A percentile compares a stretch with the other conserved stretches of the same genome.
phyloP scores from a whole-genome alignment of 805 yeast species.

The Komagataella pastoris region DNA sequence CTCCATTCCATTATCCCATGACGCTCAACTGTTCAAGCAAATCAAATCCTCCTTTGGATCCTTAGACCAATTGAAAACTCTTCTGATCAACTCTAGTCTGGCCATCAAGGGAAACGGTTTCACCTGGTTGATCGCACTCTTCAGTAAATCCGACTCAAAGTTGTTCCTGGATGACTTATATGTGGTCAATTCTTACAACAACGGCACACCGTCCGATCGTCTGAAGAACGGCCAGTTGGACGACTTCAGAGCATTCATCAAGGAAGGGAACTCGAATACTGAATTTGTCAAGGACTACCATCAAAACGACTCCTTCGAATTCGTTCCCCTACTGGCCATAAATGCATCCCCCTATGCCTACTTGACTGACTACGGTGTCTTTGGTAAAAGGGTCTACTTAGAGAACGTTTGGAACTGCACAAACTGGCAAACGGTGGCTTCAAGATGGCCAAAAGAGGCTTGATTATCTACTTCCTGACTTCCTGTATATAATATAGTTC shows the following conservation, averaged over 20 bases:
- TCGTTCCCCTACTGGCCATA: slow-evolving; percentile 52
- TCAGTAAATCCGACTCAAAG: slow-evolving; percentile 1
- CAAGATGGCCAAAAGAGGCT: slow-evolving; percentile 19
- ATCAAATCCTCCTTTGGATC: slow-evolving; percentile 61
- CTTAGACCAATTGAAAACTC: slow-evolving; percentile 57
- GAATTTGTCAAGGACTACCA: slow-evolving; percentile 13
- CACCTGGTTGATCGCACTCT: slow-evolving; percentile 70
- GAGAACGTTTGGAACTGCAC: slow-evolving; percentile 64
- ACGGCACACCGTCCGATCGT: slow-evolving; percentile 70
- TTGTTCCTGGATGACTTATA: slow-evolving; percentile 31
- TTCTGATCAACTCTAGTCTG: slow-evolving; percentile 54
- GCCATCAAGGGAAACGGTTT: slow-evolving; percentile 81
- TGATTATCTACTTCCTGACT: slow-evolving; percentile 1
- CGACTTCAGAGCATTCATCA: slow-evolving; percentile 18
- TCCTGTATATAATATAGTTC: not conserved
- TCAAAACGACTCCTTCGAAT: slow-evolving; percentile 23
- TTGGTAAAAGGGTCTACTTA: slow-evolving; percentile 61
- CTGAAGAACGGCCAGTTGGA: slow-evolving; percentile 37
- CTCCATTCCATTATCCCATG: slow-evolving; percentile 12
- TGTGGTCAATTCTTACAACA: slow-evolving; percentile 74
- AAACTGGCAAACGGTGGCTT: slow-evolving; percentile 69
- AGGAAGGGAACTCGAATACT: slow-evolving; percentile 1
- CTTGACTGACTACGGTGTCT: slow-evolving; percentile 65
- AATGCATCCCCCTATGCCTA: slow-evolving; percentile 65
- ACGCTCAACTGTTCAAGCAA: slow-evolving; percentile 22